Conservation (phyloP, 2,329 filamentous ascomycete species). For the Helotiales sp. region DNA sequence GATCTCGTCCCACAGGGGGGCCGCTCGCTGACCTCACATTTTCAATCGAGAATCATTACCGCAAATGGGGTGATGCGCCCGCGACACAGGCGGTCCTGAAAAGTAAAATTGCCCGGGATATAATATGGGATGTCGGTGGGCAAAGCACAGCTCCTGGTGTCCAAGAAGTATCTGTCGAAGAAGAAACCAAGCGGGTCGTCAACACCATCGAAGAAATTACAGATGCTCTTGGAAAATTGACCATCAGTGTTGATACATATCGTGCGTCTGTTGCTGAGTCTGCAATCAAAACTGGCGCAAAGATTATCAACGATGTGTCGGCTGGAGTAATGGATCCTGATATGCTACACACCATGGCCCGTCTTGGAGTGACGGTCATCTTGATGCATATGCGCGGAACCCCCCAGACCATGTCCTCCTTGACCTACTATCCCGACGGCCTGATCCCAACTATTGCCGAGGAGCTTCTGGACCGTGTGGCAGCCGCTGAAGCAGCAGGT, state of each 20-base stretch:
- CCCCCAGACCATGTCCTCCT: slow-evolving; percentile 66
- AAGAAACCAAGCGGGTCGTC: slow-evolving; percentile 79
- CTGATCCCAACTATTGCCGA: slow-evolving; percentile 58
- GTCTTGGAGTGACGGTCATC: slow-evolving; percentile 76
- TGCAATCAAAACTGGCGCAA: slow-evolving; percentile 78
- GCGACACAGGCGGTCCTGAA: background rate
- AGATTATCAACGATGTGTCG: slow-evolving; percentile 95
- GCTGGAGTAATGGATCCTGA: slow-evolving; percentile 76
- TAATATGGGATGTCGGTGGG: slow-evolving; percentile 87
- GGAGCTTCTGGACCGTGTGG: slow-evolving; percentile 67
- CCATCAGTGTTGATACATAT: slow-evolving; percentile 88
- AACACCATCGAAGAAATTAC: slow-evolving; percentile 65
- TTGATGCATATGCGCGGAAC: slow-evolving; percentile 78
- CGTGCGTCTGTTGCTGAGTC: slow-evolving; percentile 80
- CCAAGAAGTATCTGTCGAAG: slow-evolving; percentile 67
- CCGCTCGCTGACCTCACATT: no score
- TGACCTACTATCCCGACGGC: slow-evolving; percentile 60
- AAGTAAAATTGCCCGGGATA: background rate
- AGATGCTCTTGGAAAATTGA: slow-evolving; percentile 56
- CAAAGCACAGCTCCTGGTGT: slow-evolving; percentile 87
- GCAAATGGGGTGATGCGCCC: background rate
- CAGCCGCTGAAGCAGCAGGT: slow-evolving; percentile 77
- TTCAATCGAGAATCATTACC: background rate
- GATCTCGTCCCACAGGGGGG: no score
- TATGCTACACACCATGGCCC: slow-evolving; percentile 83